Evolutionary conservation across 2,329 filamentous ascomycete species (phyloP), one percentile per base, ranked within the genome.

Genomic region (Trichoderma pleuroti): DNA sequence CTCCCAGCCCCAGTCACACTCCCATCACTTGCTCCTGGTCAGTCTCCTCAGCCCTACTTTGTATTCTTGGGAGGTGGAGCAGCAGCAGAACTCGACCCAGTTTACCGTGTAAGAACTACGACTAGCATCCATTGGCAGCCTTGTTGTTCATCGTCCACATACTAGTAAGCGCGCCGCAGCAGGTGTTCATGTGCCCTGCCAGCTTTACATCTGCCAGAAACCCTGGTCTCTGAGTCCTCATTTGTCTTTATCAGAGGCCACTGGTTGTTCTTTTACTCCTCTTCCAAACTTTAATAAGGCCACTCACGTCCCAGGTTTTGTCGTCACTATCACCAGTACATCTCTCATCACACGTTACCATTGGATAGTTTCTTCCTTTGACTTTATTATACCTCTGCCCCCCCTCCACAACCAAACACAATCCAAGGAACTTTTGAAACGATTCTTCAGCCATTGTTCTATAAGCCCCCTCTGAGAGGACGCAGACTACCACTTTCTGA

Each of bases 171-270:
- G 65, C 65, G 65, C 65, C 65, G 52, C 64, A 57, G 64, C 64
- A 67, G 26, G 39, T 68, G 66, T 26, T 54, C 66, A 68, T 68
- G 66, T 68, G 66, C 28, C 56, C 66, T 60, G 39, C 66, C 39
- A 26, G 32, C 32, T 32, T 61, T 16, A 14, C 62, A 54, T 61
- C 52, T 32, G 21, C 57, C 18, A 52, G 26, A 68, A 61, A 49
- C 66, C 56, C 57, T 68, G 61, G 64, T 57, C 62, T 65, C 46
- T 49, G 26, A 39, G 24, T 28, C 46, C 66, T 39, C 66, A 61
- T 69, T 61, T 69, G 56, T 39, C 32, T 59, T 69, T 69, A 69
- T 30, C 61, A 69, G 59, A 52, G 66, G 56, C 66, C 66, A 62
- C 39, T 36, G 39, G 14, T 36, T 62, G 34, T 61, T 39, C 30